Evolutionary conservation across 495 filamentous ascomycete species (phyloP).

Genomic region (Hypoxylon perforatum): DNA sequence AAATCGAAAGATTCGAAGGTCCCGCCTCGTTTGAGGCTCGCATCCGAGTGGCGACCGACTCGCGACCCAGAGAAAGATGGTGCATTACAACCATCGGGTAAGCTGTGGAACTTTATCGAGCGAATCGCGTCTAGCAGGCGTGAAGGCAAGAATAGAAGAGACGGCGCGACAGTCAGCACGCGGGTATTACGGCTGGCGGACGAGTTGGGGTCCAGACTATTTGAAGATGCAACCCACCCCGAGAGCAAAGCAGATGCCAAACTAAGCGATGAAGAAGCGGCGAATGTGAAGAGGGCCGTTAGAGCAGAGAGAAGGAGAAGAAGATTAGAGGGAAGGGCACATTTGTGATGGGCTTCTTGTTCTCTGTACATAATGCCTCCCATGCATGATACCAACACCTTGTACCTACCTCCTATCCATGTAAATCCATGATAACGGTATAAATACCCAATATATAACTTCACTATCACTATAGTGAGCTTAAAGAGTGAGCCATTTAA

Average conservation of each 20-base stretch:
- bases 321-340: conserved; percentile 57
- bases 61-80: conserved; percentile 68
- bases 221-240: conserved; percentile 52
- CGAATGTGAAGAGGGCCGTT: conserved; percentile 45
- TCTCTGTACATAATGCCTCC: neutral
- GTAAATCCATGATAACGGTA: no score
- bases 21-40: conserved; percentile 70
- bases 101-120: conserved; percentile 90
- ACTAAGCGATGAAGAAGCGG: conserved; percentile 56
- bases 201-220: conserved; percentile 60
- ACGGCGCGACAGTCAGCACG: conserved; percentile 87
- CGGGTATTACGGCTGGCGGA: conserved; percentile 85
- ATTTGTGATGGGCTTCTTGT: conserved; percentile 49
- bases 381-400: neutral
- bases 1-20: conserved; percentile 70
- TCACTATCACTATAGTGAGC: no score
- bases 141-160: conserved; percentile 94
- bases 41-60: conserved; percentile 80
- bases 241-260: conserved; percentile 47
- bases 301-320: conserved; percentile 55
- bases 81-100: conserved; percentile 72
- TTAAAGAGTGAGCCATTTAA: no score
- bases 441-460: no score
- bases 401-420: neutral
- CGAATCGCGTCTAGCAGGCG: conserved; percentile 82